phyloP scores from a whole-genome alignment of 2,329 filamentous ascomycete genomes.

The Pseudohalonectria lignicola region DNA sequence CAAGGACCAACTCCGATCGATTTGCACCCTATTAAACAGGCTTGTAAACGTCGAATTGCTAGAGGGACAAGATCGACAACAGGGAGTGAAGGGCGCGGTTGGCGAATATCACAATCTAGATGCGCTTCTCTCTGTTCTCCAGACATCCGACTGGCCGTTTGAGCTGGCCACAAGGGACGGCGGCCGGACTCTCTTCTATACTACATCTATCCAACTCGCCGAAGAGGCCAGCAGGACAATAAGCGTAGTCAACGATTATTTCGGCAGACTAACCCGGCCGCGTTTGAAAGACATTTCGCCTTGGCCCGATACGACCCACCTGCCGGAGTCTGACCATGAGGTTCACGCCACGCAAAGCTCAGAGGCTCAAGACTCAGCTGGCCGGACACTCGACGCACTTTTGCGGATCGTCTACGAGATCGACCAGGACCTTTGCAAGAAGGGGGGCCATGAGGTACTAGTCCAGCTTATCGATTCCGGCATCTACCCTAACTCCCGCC shows the following conservation, averaged over 20 bases:
- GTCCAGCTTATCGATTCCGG: not conserved
- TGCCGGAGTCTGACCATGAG: no score
- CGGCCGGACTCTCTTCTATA: not conserved
- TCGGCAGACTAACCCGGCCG: not conserved
- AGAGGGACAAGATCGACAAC: not conserved
- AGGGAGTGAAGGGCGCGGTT: not conserved
- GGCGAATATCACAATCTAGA: not conserved
- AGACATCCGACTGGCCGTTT: not conserved
- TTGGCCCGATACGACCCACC: not conserved
- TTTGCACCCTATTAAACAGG: not conserved
- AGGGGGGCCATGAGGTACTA: not conserved
- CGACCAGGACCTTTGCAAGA: not conserved
- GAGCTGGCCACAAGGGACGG: not conserved
- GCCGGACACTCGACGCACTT: not conserved
- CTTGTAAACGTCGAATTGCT: not conserved
- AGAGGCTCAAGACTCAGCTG: no score
- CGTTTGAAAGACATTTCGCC: not conserved
- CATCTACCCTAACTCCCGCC: not conserved
- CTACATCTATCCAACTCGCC: not conserved
- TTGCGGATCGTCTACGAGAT: not conserved
- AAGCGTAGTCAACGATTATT: not conserved
- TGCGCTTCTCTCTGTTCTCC: not conserved
- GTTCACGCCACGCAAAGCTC: no score
- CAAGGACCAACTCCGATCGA: not conserved
- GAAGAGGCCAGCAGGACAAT: not conserved